These are phyloP conservation scores for Leccinum huronense DNA, from an alignment of 1,284 basidiomycete genomes.

Conservation along the genomic window DNA sequence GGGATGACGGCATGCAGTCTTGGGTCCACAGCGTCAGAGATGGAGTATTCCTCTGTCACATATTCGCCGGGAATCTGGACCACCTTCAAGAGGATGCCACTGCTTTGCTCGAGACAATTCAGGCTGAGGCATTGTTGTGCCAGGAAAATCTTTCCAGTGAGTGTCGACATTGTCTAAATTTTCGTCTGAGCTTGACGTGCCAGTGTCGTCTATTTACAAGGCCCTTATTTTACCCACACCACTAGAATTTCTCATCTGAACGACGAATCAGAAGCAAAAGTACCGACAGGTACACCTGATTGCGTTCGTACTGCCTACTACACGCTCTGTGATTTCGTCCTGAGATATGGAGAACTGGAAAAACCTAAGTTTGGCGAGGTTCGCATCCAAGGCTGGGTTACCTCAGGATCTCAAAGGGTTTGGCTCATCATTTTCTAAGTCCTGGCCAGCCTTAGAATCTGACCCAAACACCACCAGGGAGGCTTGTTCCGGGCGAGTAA, in stretches of 20 bases:
- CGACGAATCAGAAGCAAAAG: slow-evolving; percentile 13
- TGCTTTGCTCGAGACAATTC: slow-evolving; percentile 35
- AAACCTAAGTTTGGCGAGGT: slow-evolving; percentile 30
- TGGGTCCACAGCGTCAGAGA: slow-evolving; percentile 33
- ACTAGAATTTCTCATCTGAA: slow-evolving; percentile 16
- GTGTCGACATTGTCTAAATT: slow-evolving; percentile 5
- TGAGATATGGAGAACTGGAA: slow-evolving; percentile 23
- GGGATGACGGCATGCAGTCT: slow-evolving; percentile 33
- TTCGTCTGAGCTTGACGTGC: neutral
- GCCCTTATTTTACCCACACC: slow-evolving; percentile 35
- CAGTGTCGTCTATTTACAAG: slow-evolving; percentile 14
- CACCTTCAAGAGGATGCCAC: slow-evolving; percentile 34
- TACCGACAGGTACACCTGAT: slow-evolving; percentile 30
- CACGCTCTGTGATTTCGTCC: slow-evolving; percentile 22
- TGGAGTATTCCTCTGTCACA: slow-evolving; percentile 31
- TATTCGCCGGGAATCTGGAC: slow-evolving; percentile 41
- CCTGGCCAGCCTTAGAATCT: slow-evolving; percentile 5
- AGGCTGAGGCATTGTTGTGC: slow-evolving; percentile 33
- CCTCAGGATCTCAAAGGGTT: slow-evolving; percentile 38
- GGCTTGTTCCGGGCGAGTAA: slow-evolving; percentile 23
- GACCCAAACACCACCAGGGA: slow-evolving; percentile 24
- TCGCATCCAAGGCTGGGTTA: slow-evolving; percentile 36
- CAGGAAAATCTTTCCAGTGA: slow-evolving; percentile 28
- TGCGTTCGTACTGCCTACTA: slow-evolving; percentile 30
- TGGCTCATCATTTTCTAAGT: slow-evolving; percentile 2